A percentile compares a stretch with the other conserved stretches of the same genome.
Conservation (phyloP, 192 early-diverging fungal species). For the Mycoemilia scoparia region DNA sequence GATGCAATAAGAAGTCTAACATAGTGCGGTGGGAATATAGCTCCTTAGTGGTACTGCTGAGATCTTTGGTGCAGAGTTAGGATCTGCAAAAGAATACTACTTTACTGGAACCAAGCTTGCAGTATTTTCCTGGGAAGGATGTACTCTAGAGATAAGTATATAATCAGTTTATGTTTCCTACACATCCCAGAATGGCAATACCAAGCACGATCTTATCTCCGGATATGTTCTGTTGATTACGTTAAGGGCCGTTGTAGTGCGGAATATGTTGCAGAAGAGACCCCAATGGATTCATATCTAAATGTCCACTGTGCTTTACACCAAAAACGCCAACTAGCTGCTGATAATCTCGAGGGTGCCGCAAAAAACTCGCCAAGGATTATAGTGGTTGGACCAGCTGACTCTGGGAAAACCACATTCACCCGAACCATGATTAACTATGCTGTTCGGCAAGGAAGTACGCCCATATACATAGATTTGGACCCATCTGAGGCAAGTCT, state of each 20-base stretch:
- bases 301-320: slow-evolving; percentile 81
- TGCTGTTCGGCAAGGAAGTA: slow-evolving; percentile 46
- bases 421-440: slow-evolving; percentile 80
- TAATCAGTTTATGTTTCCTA: slow-evolving; percentile 11
- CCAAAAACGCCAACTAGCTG: slow-evolving; percentile 34
- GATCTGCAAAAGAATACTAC: slow-evolving; percentile 52
- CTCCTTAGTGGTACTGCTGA: slow-evolving; percentile 66
- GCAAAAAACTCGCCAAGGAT: slow-evolving; percentile 27
- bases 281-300: slow-evolving; percentile 79
- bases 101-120: slow-evolving; percentile 74
- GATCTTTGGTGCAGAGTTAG: slow-evolving; percentile 89
- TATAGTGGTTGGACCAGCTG: slow-evolving; percentile 76
- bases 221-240: slow-evolving; percentile 9
- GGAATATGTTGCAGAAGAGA: slow-evolving; percentile 85
- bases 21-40: slow-evolving; percentile 12
- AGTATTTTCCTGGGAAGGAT: slow-evolving; percentile 86
- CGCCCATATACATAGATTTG: slow-evolving; percentile 68
- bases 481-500: slow-evolving; percentile 65
- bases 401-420: slow-evolving; percentile 83
- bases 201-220: not conserved
- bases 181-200: not conserved
- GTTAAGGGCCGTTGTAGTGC: slow-evolving; percentile 45
- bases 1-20: slow-evolving; percentile 3
- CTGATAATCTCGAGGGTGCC: slow-evolving; percentile 20
- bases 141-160: slow-evolving; percentile 44